A percentile compares a stretch with the other conserved stretches of the same genome.
These are phyloP conservation scores for Venustampulla echinocandica DNA, from an alignment of 495 filamentous ascomycete species.

Conservation along the genomic window DNA sequence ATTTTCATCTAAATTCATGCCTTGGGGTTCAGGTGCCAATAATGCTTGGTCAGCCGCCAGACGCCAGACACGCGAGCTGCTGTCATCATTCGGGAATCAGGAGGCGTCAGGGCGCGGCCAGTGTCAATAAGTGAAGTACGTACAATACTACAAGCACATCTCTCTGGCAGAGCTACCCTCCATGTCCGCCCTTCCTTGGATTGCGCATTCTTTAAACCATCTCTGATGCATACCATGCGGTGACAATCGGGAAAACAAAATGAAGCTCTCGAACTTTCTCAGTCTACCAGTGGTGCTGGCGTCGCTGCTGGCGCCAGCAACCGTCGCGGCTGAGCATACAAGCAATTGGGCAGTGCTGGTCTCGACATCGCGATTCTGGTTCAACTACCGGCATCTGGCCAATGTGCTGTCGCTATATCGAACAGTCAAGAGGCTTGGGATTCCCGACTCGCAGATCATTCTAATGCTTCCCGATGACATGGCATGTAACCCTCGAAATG, in stretches of 20 bases:
- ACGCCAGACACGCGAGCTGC: too few relatives aligned
- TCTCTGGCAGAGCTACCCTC: too few relatives aligned
- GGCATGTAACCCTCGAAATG: slow-evolving; percentile 97
- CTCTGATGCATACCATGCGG: too few relatives aligned
- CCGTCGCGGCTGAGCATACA: slow-evolving; percentile 67
- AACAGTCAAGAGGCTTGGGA: slow-evolving; percentile 95
- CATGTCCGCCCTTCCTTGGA: too few relatives aligned
- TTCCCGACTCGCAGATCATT: slow-evolving; percentile 98
- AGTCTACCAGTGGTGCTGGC: slow-evolving; percentile 17
- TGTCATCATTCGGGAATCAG: too few relatives aligned
- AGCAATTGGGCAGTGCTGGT: slow-evolving; percentile 99
- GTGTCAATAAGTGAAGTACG: too few relatives aligned
- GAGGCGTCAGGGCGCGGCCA: too few relatives aligned
- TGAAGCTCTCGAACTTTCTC: slow-evolving; percentile 18
- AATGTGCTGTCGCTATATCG: slow-evolving; percentile 97
- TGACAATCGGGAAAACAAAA: too few relatives aligned
- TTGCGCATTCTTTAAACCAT: too few relatives aligned
- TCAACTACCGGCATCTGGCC: slow-evolving; percentile 97
- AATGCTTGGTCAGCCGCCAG: too few relatives aligned
- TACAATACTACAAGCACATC: too few relatives aligned
- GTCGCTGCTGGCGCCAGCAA: slow-evolving; percentile 34
- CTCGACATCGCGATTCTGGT: slow-evolving; percentile 98
- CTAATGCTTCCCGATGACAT: slow-evolving; percentile 99
- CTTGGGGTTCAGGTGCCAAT: neutral
- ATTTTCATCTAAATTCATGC: neutral